These are phyloP conservation scores for Neonectria coccinea DNA, from an alignment of 2,329 filamentous ascomycete species.

Conservation along the genomic window DNA sequence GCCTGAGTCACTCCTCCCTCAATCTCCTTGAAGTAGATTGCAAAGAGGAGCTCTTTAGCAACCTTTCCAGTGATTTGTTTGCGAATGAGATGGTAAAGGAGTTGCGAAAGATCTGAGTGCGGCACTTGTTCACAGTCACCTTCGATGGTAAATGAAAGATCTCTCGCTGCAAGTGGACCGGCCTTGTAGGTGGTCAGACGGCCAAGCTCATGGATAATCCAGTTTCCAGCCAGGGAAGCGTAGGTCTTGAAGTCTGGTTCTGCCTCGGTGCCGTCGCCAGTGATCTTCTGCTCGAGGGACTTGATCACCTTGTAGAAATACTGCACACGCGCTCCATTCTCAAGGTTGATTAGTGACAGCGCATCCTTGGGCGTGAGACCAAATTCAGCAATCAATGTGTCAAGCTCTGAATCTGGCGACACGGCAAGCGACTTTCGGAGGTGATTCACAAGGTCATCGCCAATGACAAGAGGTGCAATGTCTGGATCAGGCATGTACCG, in stretches of 20 bases:
- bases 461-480: constrained; percentile 82
- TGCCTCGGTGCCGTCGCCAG: constrained; percentile 32
- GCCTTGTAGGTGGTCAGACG: constrained; percentile 69
- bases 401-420: constrained; percentile 77
- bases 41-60: constrained; percentile 69
- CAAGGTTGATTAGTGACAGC: constrained; percentile 79
- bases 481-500: constrained; percentile 99
- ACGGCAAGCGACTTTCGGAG: constrained; percentile 74
- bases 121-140: constrained; percentile 63
- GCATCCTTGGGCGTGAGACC: constrained; percentile 85
- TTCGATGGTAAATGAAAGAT: constrained; percentile 56
- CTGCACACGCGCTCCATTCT: constrained; percentile 82
- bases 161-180: constrained; percentile 47
- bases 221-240: constrained; percentile 67
- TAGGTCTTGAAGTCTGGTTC: constrained; percentile 50
- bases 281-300: constrained; percentile 52
- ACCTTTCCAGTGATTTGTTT: constrained; percentile 66
- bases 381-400: constrained; percentile 71
- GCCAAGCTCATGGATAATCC: constrained; percentile 82
- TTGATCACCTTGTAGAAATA: constrained; percentile 80
- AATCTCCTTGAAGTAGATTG: constrained; percentile 62
- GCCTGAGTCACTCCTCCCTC: constrained; percentile 56
- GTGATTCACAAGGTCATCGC: constrained; percentile 73
- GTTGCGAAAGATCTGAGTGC: constrained; percentile 60
- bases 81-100: constrained; percentile 61